Conservation (phyloP, 2,329 filamentous ascomycete species). For the Botrytis hyacinthi region DNA sequence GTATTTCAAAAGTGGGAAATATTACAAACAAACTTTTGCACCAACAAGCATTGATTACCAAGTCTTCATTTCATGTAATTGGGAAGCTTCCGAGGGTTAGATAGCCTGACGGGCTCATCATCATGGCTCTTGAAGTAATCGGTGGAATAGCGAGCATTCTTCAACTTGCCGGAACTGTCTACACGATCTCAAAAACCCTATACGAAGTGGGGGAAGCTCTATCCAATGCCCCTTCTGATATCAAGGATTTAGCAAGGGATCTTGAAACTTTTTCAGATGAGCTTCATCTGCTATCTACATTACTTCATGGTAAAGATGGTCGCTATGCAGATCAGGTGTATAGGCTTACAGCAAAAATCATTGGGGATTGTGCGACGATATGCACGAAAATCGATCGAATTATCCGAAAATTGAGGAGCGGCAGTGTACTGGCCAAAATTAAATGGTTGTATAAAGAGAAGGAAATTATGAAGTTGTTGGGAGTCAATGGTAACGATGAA, state of each 20-base stretch:
- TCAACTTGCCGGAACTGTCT: constrained; percentile 26
- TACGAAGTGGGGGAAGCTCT: constrained; percentile 26
- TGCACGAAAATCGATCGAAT: constrained; percentile 27
- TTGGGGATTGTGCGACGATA: constrained; percentile 29
- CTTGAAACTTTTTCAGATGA: constrained; percentile 27
- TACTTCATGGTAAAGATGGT: constrained; percentile 24
- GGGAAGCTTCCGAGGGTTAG: neutral
- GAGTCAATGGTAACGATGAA: neutral
- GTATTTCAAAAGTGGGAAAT: neutral
- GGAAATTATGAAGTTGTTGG: constrained; percentile 25
- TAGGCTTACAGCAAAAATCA: constrained; percentile 26
- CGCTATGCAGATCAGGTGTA: constrained; percentile 26
- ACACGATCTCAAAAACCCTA: constrained; percentile 25
- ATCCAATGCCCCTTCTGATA: constrained; percentile 27
- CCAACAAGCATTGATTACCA: neutral
- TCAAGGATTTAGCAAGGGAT: constrained; percentile 27
- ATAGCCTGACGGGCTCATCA: neutral
- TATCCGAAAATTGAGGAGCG: constrained; percentile 23
- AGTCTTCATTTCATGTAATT: neutral
- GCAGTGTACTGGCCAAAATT: constrained; percentile 23
- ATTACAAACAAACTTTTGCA: neutral
- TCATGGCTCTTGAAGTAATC: constrained; percentile 25
- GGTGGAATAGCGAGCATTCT: constrained; percentile 25
- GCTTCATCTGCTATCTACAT: constrained; percentile 21
- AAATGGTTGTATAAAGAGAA: constrained; percentile 31